Conservation (phyloP, 495 filamentous ascomycete genomes). For the Aspergillus panamensis region DNA sequence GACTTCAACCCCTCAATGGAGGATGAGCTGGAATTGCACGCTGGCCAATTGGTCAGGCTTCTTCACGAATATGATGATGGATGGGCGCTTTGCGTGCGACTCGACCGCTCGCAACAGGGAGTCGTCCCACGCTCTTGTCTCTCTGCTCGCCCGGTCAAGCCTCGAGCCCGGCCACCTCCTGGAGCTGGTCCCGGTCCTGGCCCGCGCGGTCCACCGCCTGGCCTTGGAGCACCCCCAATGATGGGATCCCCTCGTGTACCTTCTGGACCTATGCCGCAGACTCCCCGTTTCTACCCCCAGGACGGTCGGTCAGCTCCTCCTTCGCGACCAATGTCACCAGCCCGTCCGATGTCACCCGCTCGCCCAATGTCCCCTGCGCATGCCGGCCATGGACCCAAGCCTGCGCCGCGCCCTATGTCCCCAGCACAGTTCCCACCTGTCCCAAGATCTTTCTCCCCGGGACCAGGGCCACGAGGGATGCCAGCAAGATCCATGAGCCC, state of each 20-base stretch:
- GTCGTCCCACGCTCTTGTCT: slow-evolving; percentile 92
- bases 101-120: slow-evolving; percentile 88
- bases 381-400: slow-evolving; percentile 7
- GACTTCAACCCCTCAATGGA: slow-evolving; percentile 92
- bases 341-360: slow-evolving; percentile 37
- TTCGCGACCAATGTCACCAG: slow-evolving; percentile 34
- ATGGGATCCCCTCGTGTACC: slow-evolving; percentile 51
- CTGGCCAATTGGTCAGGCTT: slow-evolving; percentile 80
- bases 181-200: slow-evolving; percentile 45
- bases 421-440: slow-evolving; percentile 26
- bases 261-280: slow-evolving; percentile 26
- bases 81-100: slow-evolving; percentile 90
- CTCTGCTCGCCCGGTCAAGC: slow-evolving; percentile 88
- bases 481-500: slow-evolving; percentile 51
- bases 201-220: slow-evolving; percentile 35
- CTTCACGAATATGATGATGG: slow-evolving; percentile 98
- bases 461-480: slow-evolving; percentile 32
- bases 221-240: slow-evolving; percentile 25
- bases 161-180: slow-evolving; percentile 60
- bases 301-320: slow-evolving; percentile 42
- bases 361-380: slow-evolving; percentile 27
- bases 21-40: slow-evolving; percentile 77
- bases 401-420: slow-evolving; percentile 12
- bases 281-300: slow-evolving; percentile 39
- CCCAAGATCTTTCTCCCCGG: slow-evolving; percentile 46